phyloP scores from a whole-genome alignment of 208 protist genomes.

The Naegleria gruberi region DNA sequence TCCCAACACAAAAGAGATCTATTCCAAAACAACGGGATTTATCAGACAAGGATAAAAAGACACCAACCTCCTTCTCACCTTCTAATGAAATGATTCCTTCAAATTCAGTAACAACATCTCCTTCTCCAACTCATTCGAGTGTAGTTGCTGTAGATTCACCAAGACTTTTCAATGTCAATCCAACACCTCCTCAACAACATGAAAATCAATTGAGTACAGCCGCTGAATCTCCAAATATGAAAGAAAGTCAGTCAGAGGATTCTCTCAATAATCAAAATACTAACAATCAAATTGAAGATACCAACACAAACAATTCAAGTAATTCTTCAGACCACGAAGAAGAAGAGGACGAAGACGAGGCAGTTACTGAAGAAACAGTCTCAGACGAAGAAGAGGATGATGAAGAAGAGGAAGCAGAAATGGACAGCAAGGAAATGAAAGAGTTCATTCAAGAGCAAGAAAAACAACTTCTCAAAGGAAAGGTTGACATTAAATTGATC shows the following conservation, averaged over 20 bases:
- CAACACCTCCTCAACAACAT: no score
- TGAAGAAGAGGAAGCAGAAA: not conserved
- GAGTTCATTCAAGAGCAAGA: not conserved
- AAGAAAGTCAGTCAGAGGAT: no score
- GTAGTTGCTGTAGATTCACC: no score
- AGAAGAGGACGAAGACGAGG: not conserved
- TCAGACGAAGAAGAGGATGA: not conserved
- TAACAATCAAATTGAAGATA: not conserved
- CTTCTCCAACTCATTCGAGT: not conserved
- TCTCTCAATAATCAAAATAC: not conserved
- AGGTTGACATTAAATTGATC: constrained; percentile 2
- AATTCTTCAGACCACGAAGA: not conserved
- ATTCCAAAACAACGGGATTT: not conserved
- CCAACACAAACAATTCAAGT: not conserved
- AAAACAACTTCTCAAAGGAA: not conserved
- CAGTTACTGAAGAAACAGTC: not conserved
- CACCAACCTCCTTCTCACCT: not conserved
- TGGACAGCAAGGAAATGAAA: not conserved
- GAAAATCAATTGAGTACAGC: not conserved
- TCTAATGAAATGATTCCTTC: not conserved
- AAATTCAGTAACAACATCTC: not conserved
- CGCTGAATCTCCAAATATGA: not conserved
- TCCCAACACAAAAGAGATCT: not conserved
- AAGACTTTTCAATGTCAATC: no score
- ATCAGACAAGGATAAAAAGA: no score